Evolutionary conservation across 2,329 filamentous ascomycete species (phyloP).

Genomic region (Alternaria tenuissima): DNA sequence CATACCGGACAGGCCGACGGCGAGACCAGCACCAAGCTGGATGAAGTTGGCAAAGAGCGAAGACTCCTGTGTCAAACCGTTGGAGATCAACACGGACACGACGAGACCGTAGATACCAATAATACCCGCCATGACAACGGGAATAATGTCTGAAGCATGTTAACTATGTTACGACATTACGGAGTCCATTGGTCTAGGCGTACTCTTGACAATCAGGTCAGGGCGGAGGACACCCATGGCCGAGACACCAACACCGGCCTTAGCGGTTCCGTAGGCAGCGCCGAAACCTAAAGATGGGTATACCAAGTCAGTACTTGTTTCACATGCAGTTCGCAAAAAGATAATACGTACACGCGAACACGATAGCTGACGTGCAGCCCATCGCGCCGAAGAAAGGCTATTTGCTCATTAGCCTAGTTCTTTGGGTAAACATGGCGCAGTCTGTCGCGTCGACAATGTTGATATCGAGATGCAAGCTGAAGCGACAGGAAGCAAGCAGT

Average conservation of each 20-base stretch:
- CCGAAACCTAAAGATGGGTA: constrained; percentile 64
- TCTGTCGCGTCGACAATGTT: constrained; percentile 7
- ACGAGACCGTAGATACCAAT: constrained; percentile 86
- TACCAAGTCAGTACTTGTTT: too few relatives aligned
- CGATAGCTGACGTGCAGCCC: constrained; percentile 93
- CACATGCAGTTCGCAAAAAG: too few relatives aligned
- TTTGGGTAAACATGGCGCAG: constrained; percentile 4
- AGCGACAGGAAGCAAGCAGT: too few relatives aligned
- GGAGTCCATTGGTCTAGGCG: constrained; percentile 44
- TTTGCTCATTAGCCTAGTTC: constrained; percentile 33
- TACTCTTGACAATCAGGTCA: constrained; percentile 99
- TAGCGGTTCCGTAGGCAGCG: constrained; percentile 97
- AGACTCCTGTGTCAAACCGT: constrained; percentile 58
- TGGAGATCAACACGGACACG: constrained; percentile 64
- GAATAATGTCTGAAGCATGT: constrained; percentile 81
- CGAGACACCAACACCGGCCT: constrained; percentile 98
- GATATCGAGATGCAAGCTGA: too few relatives aligned
- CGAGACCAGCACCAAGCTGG: constrained; percentile 61
- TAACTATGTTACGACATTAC: constrained; percentile 10
- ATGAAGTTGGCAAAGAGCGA: constrained; percentile 62
- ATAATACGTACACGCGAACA: constrained; percentile 76
- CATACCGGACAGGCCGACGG: constrained; percentile 82
- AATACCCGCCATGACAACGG: constrained; percentile 99
- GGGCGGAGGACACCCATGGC: constrained; percentile 98
- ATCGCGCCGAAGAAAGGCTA: constrained; percentile 96